These are phyloP conservation scores for Helicocarpus griseus DNA, from an alignment of 2,329 filamentous ascomycete species.

Conservation along the genomic window DNA sequence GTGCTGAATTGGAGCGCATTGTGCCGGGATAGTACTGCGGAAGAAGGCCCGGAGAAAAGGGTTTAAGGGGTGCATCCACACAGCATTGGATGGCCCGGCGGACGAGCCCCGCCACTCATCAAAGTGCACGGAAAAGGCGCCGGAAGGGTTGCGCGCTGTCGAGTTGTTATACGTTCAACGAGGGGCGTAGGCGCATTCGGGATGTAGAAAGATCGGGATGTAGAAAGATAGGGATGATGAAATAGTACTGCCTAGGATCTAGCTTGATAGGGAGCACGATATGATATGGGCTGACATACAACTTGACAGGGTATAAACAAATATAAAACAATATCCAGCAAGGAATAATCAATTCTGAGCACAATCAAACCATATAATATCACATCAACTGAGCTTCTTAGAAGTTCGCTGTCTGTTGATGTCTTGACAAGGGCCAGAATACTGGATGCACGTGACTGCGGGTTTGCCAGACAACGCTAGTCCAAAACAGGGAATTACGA, in stretches of 20 bases:
- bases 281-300: background rate
- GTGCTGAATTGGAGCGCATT: slow-evolving; percentile 85
- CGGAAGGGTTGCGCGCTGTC: background rate
- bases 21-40: slow-evolving; percentile 81
- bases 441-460: background rate
- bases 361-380: background rate
- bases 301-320: background rate
- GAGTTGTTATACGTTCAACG: background rate
- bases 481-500: background rate
- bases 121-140: slow-evolving; percentile 15
- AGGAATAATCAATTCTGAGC: background rate
- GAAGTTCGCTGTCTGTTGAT: background rate
- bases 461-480: background rate
- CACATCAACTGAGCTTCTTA: background rate
- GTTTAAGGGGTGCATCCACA: slow-evolving; percentile 96
- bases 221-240: background rate
- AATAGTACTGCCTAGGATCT: background rate
- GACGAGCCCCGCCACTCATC: slow-evolving; percentile 26
- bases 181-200: background rate
- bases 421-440: background rate
- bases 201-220: background rate
- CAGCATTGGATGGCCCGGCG: slow-evolving; percentile 33
- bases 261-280: background rate
- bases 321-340: background rate
- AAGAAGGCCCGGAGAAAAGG: slow-evolving; percentile 98